Percentiles rank a stretch among this genome's conserved stretches.
phyloP scores from a whole-genome alignment of 345 rosid species.

The Acer negundo region DNA sequence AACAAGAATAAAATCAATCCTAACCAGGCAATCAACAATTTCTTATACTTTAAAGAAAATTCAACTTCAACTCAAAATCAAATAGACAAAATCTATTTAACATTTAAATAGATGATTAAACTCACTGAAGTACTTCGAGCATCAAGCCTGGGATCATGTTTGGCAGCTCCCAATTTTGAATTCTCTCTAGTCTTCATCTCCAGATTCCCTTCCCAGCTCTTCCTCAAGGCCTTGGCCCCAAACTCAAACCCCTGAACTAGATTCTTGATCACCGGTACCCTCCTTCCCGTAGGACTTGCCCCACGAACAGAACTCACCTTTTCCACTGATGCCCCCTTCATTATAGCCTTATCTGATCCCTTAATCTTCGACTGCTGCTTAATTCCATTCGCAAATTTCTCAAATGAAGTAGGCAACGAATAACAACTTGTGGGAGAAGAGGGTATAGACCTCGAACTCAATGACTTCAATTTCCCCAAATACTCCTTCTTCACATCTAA shows the following conservation, averaged over 20 bases:
- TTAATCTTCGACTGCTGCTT: slow-evolving; percentile 71
- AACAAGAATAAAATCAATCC: background rate
- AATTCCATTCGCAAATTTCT: slow-evolving; percentile 78
- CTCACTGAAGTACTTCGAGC: slow-evolving; percentile 70
- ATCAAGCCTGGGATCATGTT: slow-evolving; percentile 57
- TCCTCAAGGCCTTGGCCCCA: slow-evolving; percentile 93
- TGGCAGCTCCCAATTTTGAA: slow-evolving; percentile 42
- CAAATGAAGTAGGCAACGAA: slow-evolving; percentile 83
- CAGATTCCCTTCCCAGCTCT: slow-evolving; percentile 96
- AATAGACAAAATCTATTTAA: background rate
- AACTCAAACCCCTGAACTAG: slow-evolving; percentile 74
- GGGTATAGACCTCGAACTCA: slow-evolving; percentile 76
- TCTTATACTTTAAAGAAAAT: background rate
- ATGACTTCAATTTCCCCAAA: slow-evolving; percentile 51
- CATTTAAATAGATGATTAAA: background rate
- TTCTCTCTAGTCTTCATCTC: slow-evolving; percentile 63
- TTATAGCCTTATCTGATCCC: slow-evolving; percentile 53
- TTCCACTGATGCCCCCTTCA: slow-evolving; percentile 49
- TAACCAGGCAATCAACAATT: background rate
- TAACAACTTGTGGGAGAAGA: slow-evolving; percentile 89
- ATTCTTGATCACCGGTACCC: slow-evolving; percentile 58
- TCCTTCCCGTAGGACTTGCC: slow-evolving; percentile 51
- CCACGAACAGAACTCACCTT: slow-evolving; percentile 51
- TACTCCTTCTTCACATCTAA: slow-evolving; percentile 66
- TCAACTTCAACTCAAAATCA: background rate